These are phyloP conservation scores for Debaryomyces subglobosus DNA, from an alignment of 1,139 yeast species.

Conservation along the genomic window DNA sequence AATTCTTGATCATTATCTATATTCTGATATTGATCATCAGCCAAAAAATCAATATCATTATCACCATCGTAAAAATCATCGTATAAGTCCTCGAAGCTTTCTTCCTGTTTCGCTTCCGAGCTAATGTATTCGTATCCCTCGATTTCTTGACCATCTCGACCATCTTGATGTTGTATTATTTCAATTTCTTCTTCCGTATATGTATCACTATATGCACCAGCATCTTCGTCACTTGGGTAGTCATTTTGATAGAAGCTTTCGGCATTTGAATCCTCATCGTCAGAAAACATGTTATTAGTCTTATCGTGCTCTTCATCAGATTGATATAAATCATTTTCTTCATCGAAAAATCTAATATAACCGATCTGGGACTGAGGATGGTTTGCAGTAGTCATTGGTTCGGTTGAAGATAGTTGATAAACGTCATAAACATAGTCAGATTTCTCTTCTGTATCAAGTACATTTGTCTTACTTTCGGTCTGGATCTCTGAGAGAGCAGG, in stretches of 20 bases:
- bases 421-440: constrained; percentile 90
- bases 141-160: constrained; percentile 40
- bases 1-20: constrained; percentile 14
- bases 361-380: constrained; percentile 61
- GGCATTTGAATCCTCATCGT: constrained; percentile 57
- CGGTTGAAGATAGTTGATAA: constrained; percentile 46
- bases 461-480: background rate
- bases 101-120: constrained; percentile 17
- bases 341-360: constrained; percentile 68
- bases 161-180: constrained; percentile 9
- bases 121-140: constrained; percentile 17
- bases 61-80: constrained; percentile 20
- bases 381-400: constrained; percentile 54
- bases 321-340: constrained; percentile 54
- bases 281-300: constrained; percentile 34
- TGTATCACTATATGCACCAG: constrained; percentile 35
- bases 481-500: constrained; percentile 9
- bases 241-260: constrained; percentile 92
- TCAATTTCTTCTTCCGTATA: constrained; percentile 11
- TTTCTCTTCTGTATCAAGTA: background rate
- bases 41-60: constrained; percentile 14
- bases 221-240: constrained; percentile 92
- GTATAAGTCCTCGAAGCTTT: constrained; percentile 20
- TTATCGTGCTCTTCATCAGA: constrained; percentile 53
- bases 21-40: constrained; percentile 11